phyloP scores from a whole-genome alignment of 345 rosid species.

The Cardamine occulta region DNA sequence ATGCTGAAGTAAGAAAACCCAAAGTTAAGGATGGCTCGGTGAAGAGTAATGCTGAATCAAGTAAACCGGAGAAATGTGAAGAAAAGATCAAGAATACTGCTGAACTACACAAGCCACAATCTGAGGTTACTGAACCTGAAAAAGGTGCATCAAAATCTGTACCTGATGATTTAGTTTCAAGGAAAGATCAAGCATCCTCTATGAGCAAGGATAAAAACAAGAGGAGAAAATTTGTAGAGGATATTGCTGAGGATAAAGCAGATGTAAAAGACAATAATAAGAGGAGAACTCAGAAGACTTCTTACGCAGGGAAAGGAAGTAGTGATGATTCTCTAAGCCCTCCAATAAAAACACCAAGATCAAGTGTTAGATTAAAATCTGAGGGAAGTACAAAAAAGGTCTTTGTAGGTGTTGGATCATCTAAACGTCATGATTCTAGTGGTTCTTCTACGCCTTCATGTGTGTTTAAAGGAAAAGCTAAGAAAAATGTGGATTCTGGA shows the following conservation, averaged over 20 bases:
- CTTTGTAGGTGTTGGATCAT: constrained; percentile 24
- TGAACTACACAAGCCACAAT: constrained; percentile 40
- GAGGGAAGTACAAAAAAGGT: constrained; percentile 35
- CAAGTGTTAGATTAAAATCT: constrained; percentile 32
- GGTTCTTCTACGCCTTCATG: constrained; percentile 38
- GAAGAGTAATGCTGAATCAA: constrained; percentile 1
- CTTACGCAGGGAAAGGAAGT: constrained; percentile 43
- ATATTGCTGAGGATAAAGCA: constrained; percentile 35
- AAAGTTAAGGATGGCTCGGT: background rate
- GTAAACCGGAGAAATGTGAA: constrained; percentile 4
- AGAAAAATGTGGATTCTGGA: constrained; percentile 39
- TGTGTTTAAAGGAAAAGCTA: constrained; percentile 26
- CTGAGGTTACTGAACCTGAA: constrained; percentile 32
- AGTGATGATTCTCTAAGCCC: constrained; percentile 45
- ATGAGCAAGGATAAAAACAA: constrained; percentile 41
- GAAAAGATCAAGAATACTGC: constrained; percentile 33
- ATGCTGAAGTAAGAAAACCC: constrained; percentile 22
- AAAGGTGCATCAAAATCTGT: constrained; percentile 36
- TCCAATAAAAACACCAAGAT: constrained; percentile 48
- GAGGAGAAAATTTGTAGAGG: constrained; percentile 48
- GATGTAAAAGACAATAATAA: constrained; percentile 35
- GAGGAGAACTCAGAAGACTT: constrained; percentile 52
- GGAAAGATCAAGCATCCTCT: constrained; percentile 31
- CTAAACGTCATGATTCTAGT: constrained; percentile 40
- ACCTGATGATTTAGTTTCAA: constrained; percentile 39